Evolutionary conservation across 495 filamentous ascomycete species (phyloP).

Genomic region (Paragyromitra xinjiangensis): DNA sequence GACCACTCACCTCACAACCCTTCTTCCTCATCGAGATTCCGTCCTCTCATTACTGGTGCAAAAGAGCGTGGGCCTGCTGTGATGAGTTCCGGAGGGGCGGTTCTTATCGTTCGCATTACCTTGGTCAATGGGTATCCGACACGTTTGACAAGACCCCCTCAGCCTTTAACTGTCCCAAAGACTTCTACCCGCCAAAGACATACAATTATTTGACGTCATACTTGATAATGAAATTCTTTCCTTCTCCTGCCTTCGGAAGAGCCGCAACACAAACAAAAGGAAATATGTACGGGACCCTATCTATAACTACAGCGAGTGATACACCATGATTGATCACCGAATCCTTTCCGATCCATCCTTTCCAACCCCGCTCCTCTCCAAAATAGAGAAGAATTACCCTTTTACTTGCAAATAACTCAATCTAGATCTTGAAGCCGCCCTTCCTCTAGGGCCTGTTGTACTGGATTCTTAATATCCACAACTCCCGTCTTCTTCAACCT

Average conservation of each 20-base stretch:
- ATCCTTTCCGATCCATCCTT: not conserved
- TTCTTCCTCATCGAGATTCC: not conserved
- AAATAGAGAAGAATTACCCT: not conserved
- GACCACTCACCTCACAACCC: not conserved
- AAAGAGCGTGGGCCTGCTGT: not conserved
- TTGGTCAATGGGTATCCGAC: not conserved
- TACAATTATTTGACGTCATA: not conserved
- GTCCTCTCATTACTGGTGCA: not conserved
- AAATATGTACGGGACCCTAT: not conserved
- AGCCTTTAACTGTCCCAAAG: not conserved
- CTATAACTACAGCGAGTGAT: slow-evolving; percentile 5
- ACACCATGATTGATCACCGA: not conserved
- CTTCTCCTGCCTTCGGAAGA: not conserved
- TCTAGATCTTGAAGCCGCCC: slow-evolving; percentile 80
- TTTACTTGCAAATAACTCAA: slow-evolving; percentile 1
- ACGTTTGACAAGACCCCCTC: not conserved
- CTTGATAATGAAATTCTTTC: not conserved
- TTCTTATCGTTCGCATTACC: not conserved
- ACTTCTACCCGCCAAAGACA: not conserved
- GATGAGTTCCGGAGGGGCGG: not conserved
- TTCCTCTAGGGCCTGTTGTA: slow-evolving; percentile 75
- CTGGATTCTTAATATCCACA: slow-evolving; percentile 84
- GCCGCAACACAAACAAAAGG: not conserved
- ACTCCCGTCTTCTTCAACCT: slow-evolving; percentile 86
- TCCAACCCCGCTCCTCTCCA: not conserved